Base-by-base conservation (phyloP, 129 eudicot genomes). In the Flaveria sonorensis region DNA sequence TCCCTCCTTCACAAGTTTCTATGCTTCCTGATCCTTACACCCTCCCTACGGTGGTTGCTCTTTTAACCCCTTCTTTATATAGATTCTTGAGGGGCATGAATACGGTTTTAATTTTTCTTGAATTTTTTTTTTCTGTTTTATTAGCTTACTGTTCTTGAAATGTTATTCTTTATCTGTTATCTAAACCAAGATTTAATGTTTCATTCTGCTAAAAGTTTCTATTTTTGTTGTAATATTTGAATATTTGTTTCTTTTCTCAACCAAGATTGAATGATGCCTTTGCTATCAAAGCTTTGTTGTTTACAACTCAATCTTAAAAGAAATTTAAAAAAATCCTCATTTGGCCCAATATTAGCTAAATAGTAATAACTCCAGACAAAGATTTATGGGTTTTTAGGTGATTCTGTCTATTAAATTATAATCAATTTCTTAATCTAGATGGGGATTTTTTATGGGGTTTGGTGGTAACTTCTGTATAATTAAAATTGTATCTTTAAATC, bases 21-120 rank as follows among this genome's bases (percentile, higher is more conserved):
- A 73, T 83, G 74, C 90, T 89, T 75, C 87, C 95, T 68, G 90
- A 89, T 81, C 82, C 86, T 28, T 78, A 84, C 79, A 90, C 80
- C 81, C 89, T 82, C 14, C 86, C 90, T 14, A 73, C 73, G 86
- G 94, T 88, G 43, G 67, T 40, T 45, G 20, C 59, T 15, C 39
- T 16, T 16, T 32, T 32, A 32, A 32, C 39, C 7, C 39, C 0
- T 32, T 32, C 39, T 50, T 52, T 14, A 1, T 16, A 16, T 45
- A 40, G 61, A 57, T 70, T 61, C 43, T 78, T 30, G 77, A 78
- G 36, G 78, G 77, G 43, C 47, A 43, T 28, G 13, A 59, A 50
- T 77, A 70, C 87, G 84, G 81, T 70, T 73, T 51, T 80, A 53
- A 53, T 20, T 80, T 71, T 74, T 71, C 48, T 23, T 71, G 16